These are phyloP conservation scores for Lyophyllum decastes DNA, from an alignment of 768 basidiomycete genomes.

Conservation along the genomic window DNA sequence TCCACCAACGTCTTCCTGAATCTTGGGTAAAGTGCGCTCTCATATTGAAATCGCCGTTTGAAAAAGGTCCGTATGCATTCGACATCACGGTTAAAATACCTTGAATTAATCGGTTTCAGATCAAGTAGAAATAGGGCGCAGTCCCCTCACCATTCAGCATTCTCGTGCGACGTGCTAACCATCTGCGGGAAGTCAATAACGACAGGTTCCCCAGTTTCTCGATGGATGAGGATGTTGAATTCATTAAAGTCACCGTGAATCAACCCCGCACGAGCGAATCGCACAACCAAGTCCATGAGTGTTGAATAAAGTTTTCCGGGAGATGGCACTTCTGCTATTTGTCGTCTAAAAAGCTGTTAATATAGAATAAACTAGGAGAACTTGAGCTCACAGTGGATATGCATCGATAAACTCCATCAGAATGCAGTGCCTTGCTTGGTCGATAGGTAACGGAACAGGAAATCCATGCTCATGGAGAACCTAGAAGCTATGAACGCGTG, in stretches of 20 bases:
- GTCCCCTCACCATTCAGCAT: slow-evolving; percentile 85
- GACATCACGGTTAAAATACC: slow-evolving; percentile 99
- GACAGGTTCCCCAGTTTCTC: slow-evolving; percentile 72
- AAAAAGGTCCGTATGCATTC: slow-evolving; percentile 96
- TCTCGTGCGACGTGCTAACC: slow-evolving; percentile 95
- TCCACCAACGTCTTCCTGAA: slow-evolving; percentile 69
- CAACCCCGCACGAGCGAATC: slow-evolving; percentile 90
- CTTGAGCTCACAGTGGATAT: slow-evolving; percentile 77
- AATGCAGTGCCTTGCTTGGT: slow-evolving; percentile 93
- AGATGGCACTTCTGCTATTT: slow-evolving; percentile 79
- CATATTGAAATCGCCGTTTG: slow-evolving; percentile 87
- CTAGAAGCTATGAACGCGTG: slow-evolving; percentile 38
- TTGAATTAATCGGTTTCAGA: slow-evolving; percentile 31
- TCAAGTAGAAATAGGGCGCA: slow-evolving; percentile 4
- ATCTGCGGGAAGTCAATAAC: slow-evolving; percentile 99
- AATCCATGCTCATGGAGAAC: slow-evolving; percentile 90
- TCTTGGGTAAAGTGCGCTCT: slow-evolving; percentile 84
- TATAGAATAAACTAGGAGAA: slow-evolving; percentile 5
- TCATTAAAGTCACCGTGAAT: slow-evolving; percentile 99
- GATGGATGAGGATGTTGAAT: slow-evolving; percentile 94
- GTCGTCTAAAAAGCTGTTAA: slow-evolving; percentile 57
- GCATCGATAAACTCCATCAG: slow-evolving; percentile 97
- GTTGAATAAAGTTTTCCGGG: slow-evolving; percentile 90
- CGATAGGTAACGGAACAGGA: slow-evolving; percentile 91
- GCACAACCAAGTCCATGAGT: slow-evolving; percentile 95